Evolutionary conservation across 129 eudicot species (phyloP).

Genomic region (Artemisia tridentata): DNA sequence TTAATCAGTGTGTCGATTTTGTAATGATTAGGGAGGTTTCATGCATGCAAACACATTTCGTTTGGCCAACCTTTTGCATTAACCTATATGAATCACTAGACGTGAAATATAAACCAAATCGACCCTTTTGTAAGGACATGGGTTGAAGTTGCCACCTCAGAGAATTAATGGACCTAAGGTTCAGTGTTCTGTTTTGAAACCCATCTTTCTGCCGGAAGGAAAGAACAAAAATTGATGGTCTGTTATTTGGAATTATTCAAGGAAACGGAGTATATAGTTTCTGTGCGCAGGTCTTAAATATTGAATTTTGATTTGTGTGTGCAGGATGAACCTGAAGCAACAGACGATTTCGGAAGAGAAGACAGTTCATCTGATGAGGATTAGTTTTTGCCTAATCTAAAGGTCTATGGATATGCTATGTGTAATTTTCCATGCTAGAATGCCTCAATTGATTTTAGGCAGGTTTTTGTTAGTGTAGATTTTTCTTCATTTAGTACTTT

Average conservation of each 20-base stretch:
- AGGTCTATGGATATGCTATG: neutral
- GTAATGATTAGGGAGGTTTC: too few relatives aligned
- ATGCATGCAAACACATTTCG: too few relatives aligned
- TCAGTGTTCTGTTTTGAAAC: too few relatives aligned
- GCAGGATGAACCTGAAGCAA: conserved; percentile 38
- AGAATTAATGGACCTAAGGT: too few relatives aligned
- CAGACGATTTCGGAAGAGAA: conserved; percentile 36
- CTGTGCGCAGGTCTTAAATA: neutral
- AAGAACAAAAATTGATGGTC: too few relatives aligned
- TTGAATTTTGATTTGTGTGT: neutral
- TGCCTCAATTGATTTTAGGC: neutral
- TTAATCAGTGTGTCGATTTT: too few relatives aligned
- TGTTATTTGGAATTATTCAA: neutral
- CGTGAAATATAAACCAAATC: too few relatives aligned
- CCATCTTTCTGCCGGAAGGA: too few relatives aligned
- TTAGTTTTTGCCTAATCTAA: conserved; percentile 1
- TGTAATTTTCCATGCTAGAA: neutral
- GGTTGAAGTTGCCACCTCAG: too few relatives aligned
- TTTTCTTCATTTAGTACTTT: neutral
- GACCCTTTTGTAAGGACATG: too few relatives aligned
- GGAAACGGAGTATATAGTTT: neutral
- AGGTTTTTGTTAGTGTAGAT: neutral
- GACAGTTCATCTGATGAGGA: conserved; percentile 50
- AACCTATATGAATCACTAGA: too few relatives aligned
- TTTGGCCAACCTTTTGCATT: too few relatives aligned